Evolutionary conservation across 1,139 yeast species (phyloP), one percentile per base, ranked within the genome.

Genomic region (Saccharomyces hybrid): DNA sequence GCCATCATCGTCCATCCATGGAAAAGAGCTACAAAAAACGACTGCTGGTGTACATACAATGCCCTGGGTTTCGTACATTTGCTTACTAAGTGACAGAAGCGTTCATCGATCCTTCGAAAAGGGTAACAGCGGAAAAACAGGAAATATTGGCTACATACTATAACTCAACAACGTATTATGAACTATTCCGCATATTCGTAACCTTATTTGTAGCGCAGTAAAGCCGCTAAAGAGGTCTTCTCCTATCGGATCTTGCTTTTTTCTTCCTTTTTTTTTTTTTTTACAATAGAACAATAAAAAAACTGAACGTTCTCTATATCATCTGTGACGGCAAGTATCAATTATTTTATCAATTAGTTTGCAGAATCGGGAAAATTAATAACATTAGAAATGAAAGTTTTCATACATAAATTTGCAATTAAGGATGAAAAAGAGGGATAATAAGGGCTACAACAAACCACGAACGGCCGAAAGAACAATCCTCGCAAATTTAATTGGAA

Each of bases 71-170:
- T 83, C 98, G 89, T 82, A 93, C 99, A 98, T 93, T 91, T 79
- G 98, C 91, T 83, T 93, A 99, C 82, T 98, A 89, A 79, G 93
- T 98, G 82, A 93, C 99, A 89, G 99, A 99, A 74, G 98, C 91
- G 82, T 93, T 20, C 11, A 9, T 16, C 44, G 5, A 11, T 16
- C 25, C 44, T 5, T 16, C n/a, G 16, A 11, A 13, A 38, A 16
- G 44, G n/a, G 23, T 38, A 9, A 11, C 44, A 11, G 13, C 25
- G 25, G 9, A 8, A 11, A 16, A 31, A 31, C n/a, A 13, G 6
- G n/a, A 31, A 7, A 31, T 31, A 28, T 31, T 16, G 13, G 11
- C 13, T 20, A 16, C 5, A 6, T 34, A 11, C 5, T 16, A n/a
- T 16, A n/a, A 25, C 25, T 38, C 44, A 38, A 16, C 44, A 38